A percentile compares a stretch with the other conserved stretches of the same genome.
Conservation (phyloP, 2,329 filamentous ascomycete genomes). For the Venturia oleaginea region DNA sequence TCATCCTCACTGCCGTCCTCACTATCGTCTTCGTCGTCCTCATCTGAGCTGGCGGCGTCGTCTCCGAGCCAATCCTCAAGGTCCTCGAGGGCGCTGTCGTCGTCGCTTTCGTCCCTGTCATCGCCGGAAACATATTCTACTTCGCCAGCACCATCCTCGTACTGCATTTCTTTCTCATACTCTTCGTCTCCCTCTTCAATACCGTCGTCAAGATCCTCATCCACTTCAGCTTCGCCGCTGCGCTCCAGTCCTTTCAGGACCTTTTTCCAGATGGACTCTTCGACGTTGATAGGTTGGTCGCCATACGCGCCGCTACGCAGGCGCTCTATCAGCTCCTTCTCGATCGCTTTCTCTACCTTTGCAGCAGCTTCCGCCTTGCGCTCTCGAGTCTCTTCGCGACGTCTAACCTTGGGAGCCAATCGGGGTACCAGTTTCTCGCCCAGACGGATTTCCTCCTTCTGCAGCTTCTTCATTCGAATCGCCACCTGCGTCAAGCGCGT, state of each 20-base stretch:
- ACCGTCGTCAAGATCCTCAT: constrained; percentile 83
- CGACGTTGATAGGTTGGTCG: constrained; percentile 88
- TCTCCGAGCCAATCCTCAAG: constrained; percentile 90
- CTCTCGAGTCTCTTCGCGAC: constrained; percentile 40
- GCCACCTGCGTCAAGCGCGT: constrained; percentile 87
- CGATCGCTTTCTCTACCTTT: constrained; percentile 92
- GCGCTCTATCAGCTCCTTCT: constrained; percentile 86
- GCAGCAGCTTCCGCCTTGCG: constrained; percentile 50
- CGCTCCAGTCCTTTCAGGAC: constrained; percentile 85
- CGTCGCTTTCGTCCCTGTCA: constrained; percentile 55
- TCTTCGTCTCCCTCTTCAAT: constrained; percentile 71
- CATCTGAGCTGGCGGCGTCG: constrained; percentile 36
- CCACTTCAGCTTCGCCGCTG: constrained; percentile 70
- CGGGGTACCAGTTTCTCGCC: constrained; percentile 84
- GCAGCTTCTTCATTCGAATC: constrained; percentile 66
- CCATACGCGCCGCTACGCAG: constrained; percentile 89
- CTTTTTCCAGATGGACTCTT: constrained; percentile 94
- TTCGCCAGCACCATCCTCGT: constrained; percentile 58
- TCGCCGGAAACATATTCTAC: constrained; percentile 86
- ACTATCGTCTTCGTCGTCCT: constrained; percentile 41
- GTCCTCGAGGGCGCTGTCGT: constrained; percentile 61
- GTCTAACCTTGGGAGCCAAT: constrained; percentile 76
- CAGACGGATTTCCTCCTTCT: constrained; percentile 79
- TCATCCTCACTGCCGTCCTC: constrained; percentile 50
- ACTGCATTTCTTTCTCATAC: constrained; percentile 53